Base-by-base conservation (phyloP, 2,329 filamentous ascomycete species). In the Trichophyton equinum region DNA sequence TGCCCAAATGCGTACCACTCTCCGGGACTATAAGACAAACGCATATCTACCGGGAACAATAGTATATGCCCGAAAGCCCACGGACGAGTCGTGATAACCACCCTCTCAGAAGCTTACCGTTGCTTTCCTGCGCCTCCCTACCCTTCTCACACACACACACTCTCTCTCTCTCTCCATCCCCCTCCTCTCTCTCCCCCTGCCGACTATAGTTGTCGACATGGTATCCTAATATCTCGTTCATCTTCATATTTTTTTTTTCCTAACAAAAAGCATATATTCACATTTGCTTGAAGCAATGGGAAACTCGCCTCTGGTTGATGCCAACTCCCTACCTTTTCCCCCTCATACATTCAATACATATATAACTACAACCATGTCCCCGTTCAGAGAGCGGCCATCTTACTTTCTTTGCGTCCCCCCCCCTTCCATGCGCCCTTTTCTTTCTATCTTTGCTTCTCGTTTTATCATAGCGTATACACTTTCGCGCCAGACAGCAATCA, bases 11-110 rank as follows among this genome's bases (percentile, higher is more conserved):
- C 46, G 58, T 9, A 27, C 58, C 9, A n/a, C 47, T 25, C 27
- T 60, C 8, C 62, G 63, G 7, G 67, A 68, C 38, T 66, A 65
- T 13, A 61, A 62, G 22, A 65, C 63, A 1, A 67, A 64, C 47
- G 68, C 49, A 30, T 56, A 59, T 55, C 44, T 60, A 60, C 58
- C 58, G 4, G 58, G 58, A 22, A 60, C 58, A 22, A 36, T 60
- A 42, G 58, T 60, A 27, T 60, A 60, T 38, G 58, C 46, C 27
- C 58, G 58, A 22, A 60, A 60, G 18, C 58, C 58, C 11, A n/a
- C 55, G 7, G 55, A 57, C 18, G 33, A 42, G 13, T 27, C 33
- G 40, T 57, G 36, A 49, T 36, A 18, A 55, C 27, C 20, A 36
- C 49, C 27, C 5, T 2, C 13, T n/a, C n/a, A 36, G 15, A 30